Conservation (phyloP, 805 yeast species). For the Sugiyamaella chiloensis region DNA sequence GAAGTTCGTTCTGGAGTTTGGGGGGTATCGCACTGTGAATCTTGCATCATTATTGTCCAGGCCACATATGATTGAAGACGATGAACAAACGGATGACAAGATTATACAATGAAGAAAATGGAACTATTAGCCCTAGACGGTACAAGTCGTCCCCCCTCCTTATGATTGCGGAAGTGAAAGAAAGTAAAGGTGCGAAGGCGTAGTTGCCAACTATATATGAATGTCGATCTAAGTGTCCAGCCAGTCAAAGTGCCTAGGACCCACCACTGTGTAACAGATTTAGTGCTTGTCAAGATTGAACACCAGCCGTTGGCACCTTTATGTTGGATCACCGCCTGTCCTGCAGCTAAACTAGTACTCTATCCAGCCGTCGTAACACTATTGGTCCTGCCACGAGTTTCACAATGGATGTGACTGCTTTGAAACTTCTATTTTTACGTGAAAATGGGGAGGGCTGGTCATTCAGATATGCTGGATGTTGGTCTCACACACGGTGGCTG, state of each 20-base stretch:
- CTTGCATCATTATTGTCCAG: too few relatives aligned
- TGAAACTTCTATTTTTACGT: not conserved
- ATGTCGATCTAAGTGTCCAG: too few relatives aligned
- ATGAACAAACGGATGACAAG: too few relatives aligned
- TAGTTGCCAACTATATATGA: too few relatives aligned
- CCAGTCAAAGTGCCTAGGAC: not conserved
- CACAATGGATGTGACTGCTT: conserved; percentile 4
- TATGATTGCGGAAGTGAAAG: too few relatives aligned
- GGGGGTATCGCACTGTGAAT: not conserved
- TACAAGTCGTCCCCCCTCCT: too few relatives aligned
- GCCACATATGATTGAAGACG: too few relatives aligned
- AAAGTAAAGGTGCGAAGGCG: too few relatives aligned
- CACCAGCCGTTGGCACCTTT: conserved; percentile 2
- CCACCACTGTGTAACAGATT: not conserved
- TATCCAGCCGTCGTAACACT: conserved; percentile 2
- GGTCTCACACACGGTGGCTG: not conserved
- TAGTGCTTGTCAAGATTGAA: not conserved
- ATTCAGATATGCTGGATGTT: not conserved
- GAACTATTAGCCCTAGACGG: too few relatives aligned
- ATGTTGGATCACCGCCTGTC: not conserved
- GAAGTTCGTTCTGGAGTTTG: not conserved
- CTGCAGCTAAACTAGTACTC: not conserved
- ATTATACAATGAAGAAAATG: too few relatives aligned
- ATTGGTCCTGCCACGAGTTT: conserved; percentile 6
- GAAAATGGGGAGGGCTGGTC: conserved; percentile 5